These are phyloP conservation scores for Neospora caninum DNA, from an alignment of 169 alveolate species.

Conservation along the genomic window DNA sequence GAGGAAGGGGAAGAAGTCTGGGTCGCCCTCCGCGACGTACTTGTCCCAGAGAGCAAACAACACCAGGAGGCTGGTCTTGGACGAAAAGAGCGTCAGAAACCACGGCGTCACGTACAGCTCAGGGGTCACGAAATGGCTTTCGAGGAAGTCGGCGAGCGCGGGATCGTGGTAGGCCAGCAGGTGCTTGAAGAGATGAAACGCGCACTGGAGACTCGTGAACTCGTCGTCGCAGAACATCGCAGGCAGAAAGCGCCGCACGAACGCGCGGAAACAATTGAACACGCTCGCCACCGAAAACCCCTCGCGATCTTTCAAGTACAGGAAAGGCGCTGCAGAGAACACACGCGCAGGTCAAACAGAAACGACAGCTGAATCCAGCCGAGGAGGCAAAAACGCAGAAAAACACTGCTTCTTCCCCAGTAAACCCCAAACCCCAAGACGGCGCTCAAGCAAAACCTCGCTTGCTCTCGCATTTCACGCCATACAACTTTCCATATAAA, in stretches of 20 bases:
- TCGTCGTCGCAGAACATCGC: conserved; percentile 76
- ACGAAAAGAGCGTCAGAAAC: conserved; percentile 79
- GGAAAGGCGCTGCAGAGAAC: conserved; percentile 70
- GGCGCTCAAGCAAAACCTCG: no score
- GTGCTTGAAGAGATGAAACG: conserved; percentile 75
- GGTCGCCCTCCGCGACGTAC: conserved; percentile 72
- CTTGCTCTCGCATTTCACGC: no score
- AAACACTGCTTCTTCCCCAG: neutral
- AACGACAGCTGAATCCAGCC: neutral
- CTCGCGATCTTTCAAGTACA: conserved; percentile 67
- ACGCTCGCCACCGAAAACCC: conserved; percentile 69
- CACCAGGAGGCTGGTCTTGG: conserved; percentile 72
- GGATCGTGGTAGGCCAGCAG: conserved; percentile 80
- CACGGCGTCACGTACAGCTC: conserved; percentile 81
- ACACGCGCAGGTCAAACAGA: no score
- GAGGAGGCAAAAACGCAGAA: neutral
- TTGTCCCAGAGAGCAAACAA: conserved; percentile 72
- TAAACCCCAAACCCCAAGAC: no score
- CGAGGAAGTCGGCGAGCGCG: conserved; percentile 73
- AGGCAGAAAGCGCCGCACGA: conserved; percentile 72
- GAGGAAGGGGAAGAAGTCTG: conserved; percentile 73
- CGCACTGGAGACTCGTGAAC: conserved; percentile 75
- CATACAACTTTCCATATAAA: conserved; percentile 10
- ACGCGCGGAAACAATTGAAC: conserved; percentile 71
- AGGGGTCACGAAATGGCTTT: conserved; percentile 73